Conservation (phyloP, 2,329 filamentous ascomycete species). For the Cercospora sojina region DNA sequence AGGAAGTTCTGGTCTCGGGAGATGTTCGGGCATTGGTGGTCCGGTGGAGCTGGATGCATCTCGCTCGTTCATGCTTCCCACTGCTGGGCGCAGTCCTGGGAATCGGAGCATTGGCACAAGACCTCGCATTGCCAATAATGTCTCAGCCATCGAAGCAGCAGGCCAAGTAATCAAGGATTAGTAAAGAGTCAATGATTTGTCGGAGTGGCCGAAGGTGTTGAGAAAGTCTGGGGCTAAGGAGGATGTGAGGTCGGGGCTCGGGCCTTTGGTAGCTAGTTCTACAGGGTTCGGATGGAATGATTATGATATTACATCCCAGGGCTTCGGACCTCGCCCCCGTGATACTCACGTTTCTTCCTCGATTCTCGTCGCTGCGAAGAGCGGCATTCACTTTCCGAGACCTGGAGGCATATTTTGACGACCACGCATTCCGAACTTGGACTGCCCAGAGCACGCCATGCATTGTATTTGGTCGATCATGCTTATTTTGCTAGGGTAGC, state of each 20-base stretch:
- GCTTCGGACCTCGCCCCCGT: not conserved
- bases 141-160: not conserved
- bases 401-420: not conserved
- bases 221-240: not conserved
- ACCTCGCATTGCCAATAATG: not conserved
- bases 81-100: conserved; percentile 7
- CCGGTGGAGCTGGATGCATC: conserved; percentile 10
- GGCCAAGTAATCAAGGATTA: not conserved
- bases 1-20: not conserved
- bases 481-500: too few relatives aligned
- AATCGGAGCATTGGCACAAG: not conserved
- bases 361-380: not conserved
- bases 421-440: not conserved
- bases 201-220: not conserved
- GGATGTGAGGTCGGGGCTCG: not conserved
- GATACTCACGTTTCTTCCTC: too few relatives aligned
- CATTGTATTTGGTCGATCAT: too few relatives aligned
- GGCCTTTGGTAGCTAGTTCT: not conserved
- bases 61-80: conserved; percentile 6
- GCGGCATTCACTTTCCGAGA: not conserved
- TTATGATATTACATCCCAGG: not conserved
- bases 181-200: not conserved
- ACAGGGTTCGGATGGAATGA: not conserved
- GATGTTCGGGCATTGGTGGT: conserved; percentile 9
- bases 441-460: not conserved